Percentiles rank a stretch among this genome's conserved stretches.
phyloP scores from a whole-genome alignment of 1,139 yeast species.

The Saccharomycopsis crataegensis region DNA sequence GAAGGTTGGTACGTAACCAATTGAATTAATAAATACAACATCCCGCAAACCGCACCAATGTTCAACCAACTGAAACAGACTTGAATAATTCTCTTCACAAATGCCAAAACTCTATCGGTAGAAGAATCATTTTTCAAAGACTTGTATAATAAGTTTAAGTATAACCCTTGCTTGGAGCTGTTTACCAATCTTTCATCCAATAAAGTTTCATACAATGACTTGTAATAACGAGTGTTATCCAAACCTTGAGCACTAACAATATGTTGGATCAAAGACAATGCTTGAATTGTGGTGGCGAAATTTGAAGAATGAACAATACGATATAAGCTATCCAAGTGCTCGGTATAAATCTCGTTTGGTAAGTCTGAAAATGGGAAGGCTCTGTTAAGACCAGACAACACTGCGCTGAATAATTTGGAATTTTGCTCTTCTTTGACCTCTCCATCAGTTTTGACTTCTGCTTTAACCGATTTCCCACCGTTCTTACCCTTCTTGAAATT shows the following conservation, averaged over 20 bases:
- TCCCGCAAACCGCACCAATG: conserved; percentile 86
- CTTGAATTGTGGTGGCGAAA: conserved; percentile 91
- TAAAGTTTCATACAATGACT: conserved; percentile 84
- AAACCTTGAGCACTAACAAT: conserved; percentile 52
- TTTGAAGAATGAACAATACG: conserved; percentile 90
- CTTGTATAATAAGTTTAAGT: conserved; percentile 77
- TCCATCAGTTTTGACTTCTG: conserved; percentile 53
- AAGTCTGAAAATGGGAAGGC: conserved; percentile 89
- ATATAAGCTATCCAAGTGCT: conserved; percentile 78
- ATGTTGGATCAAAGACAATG: conserved; percentile 77
- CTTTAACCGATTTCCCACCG: conserved; percentile 76
- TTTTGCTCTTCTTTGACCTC: conserved; percentile 79
- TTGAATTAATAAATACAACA: conserved; percentile 70
- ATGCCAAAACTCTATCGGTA: conserved; percentile 68
- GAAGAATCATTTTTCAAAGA: conserved; percentile 69
- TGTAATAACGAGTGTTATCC: conserved; percentile 69
- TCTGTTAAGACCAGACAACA: conserved; percentile 91
- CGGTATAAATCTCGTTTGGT: conserved; percentile 62
- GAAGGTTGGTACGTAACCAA: conserved; percentile 45
- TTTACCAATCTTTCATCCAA: conserved; percentile 75
- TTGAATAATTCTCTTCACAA: conserved; percentile 85
- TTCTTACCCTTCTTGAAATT: conserved; percentile 54
- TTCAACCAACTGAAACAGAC: conserved; percentile 81
- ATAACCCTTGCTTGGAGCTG: conserved; percentile 86
- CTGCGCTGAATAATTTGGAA: conserved; percentile 79